phyloP scores from a whole-genome alignment of 2,329 filamentous ascomycete species.

The Neopestalotiopsis sp. region DNA sequence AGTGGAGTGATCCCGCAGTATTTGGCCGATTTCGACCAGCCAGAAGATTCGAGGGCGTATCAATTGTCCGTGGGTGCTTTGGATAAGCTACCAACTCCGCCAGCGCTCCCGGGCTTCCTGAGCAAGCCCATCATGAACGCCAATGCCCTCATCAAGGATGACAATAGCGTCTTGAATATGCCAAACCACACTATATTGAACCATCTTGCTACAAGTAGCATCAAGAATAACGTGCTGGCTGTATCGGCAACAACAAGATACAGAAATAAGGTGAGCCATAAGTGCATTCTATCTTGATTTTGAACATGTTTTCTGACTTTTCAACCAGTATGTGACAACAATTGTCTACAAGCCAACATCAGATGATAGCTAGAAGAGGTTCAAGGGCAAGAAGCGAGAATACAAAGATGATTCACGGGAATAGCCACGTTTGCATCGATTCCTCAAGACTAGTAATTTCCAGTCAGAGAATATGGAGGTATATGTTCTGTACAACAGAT shows the following conservation, averaged over 20 bases:
- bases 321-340: constrained; percentile 85
- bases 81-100: constrained; percentile 81
- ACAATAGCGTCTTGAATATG: constrained; percentile 95
- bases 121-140: constrained; percentile 95
- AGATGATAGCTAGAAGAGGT: constrained; percentile 45
- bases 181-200: constrained; percentile 98
- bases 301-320: background rate
- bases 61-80: constrained; percentile 76
- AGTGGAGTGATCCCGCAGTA: constrained; percentile 80
- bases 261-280: constrained; percentile 77
- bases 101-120: constrained; percentile 85
- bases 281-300: background rate
- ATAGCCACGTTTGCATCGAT: background rate
- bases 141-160: constrained; percentile 91
- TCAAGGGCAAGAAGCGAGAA: background rate
- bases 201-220: constrained; percentile 95
- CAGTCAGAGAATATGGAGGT: constrained; percentile 13
- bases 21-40: constrained; percentile 82
- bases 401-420: background rate
- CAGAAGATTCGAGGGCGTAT: constrained; percentile 78
- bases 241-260: constrained; percentile 98
- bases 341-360: constrained; percentile 94
- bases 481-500: background rate
- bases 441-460: background rate
- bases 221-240: constrained; percentile 93